These are phyloP conservation scores for Neurospora tetraspora DNA, from an alignment of 495 filamentous ascomycete genomes.

Conservation along the genomic window DNA sequence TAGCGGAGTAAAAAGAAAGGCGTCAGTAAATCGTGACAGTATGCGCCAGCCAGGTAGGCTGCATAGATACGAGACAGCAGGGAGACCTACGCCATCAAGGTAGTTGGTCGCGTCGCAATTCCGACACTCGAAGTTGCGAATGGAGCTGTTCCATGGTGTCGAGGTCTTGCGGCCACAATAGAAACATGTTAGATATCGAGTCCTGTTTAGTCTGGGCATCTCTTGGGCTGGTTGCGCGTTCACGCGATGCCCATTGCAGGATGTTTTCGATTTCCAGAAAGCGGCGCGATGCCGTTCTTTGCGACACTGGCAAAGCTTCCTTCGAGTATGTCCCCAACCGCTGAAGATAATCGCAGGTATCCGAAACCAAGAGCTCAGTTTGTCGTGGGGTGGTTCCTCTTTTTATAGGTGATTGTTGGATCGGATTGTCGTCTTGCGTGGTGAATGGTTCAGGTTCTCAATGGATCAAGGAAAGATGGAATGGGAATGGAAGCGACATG, in stretches of 20 bases:
- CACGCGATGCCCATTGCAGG: constrained; percentile 1
- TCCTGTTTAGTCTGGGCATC: constrained; percentile 21
- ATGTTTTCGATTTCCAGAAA: not conserved
- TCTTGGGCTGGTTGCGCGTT: constrained; percentile 3
- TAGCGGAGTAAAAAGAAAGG: constrained; percentile 17
- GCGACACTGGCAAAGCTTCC: not conserved
- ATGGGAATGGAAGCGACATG: not conserved
- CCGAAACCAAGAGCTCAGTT: not conserved
- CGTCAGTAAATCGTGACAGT: not conserved
- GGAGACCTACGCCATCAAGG: constrained; percentile 50
- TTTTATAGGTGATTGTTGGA: not conserved
- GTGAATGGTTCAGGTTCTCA: not conserved
- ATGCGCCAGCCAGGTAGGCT: not conserved
- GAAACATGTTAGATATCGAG: constrained; percentile 52
- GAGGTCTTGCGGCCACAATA: constrained; percentile 60
- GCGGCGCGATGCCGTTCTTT: not conserved
- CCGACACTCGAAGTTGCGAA: constrained; percentile 56
- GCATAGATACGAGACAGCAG: not conserved
- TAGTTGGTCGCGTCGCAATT: constrained; percentile 76
- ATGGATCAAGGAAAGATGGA: not conserved
- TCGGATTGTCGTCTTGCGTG: not conserved
- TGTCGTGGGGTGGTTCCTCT: not conserved
- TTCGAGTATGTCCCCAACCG: not conserved
- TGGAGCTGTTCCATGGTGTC: constrained; percentile 37
- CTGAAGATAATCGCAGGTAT: not conserved